Evolutionary conservation across 345 rosid species (phyloP).

Genomic region (Zanthoxylum bungeanum): DNA sequence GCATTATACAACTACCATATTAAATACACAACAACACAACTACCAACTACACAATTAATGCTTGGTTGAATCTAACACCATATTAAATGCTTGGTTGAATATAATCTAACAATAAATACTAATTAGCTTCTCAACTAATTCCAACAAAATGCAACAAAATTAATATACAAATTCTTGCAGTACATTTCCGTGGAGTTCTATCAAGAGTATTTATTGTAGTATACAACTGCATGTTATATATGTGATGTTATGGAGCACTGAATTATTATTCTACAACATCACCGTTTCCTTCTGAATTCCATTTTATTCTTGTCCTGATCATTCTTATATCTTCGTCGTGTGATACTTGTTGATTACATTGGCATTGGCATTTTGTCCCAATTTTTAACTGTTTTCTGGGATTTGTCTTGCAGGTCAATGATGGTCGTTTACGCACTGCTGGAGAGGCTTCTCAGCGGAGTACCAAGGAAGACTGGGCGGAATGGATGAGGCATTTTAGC

Average conservation of each 20-base stretch:
- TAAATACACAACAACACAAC: too few relatives aligned
- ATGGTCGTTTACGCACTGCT: constrained; percentile 81
- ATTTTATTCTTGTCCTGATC: not conserved
- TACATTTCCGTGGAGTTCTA: not conserved
- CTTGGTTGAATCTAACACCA: too few relatives aligned
- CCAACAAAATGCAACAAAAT: not conserved
- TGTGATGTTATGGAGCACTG: not conserved
- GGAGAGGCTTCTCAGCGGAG: constrained; percentile 99
- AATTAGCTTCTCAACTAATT: too few relatives aligned
- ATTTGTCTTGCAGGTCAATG: constrained; percentile 61
- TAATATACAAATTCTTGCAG: not conserved
- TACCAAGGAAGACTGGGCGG: constrained; percentile 99
- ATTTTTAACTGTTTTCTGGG: not conserved
- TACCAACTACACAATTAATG: too few relatives aligned
- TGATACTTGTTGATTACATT: not conserved
- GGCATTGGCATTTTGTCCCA: not conserved
- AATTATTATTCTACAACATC: not conserved
- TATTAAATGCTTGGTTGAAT: too few relatives aligned
- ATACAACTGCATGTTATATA: not conserved
- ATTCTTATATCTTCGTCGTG: not conserved
- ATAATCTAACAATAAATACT: too few relatives aligned
- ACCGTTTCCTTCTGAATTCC: not conserved
- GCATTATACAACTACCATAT: too few relatives aligned
- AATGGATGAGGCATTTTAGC: constrained; percentile 99
- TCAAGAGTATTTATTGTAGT: not conserved